Evolutionary conservation across 2,329 filamentous ascomycete genomes (phyloP), one percentile per base, ranked within the genome.

Genomic region (Macrophomina phaseolina): DNA sequence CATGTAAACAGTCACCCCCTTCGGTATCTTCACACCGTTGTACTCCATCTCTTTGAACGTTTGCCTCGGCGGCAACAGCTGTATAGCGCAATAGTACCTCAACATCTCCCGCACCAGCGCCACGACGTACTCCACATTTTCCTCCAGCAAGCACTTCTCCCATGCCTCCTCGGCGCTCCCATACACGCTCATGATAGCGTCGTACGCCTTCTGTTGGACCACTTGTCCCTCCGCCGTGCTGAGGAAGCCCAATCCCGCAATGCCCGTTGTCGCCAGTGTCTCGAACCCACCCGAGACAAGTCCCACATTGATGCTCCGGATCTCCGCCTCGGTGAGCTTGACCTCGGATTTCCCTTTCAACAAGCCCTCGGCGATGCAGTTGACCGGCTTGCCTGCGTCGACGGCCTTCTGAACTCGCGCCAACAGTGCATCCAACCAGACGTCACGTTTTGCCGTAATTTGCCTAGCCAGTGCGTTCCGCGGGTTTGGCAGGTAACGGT

Each of bases 21-120:
- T 60, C 32, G 64, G 64, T 5, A 66, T 60, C 23, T 28, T 30
- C 12, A 49, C 55, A 8, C 64, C 55, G 12, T 66, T 28, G 9
- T 56, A 66, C 46, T 61, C 64, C 40, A 66, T 58, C 46, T 49
- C 53, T 28, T 38, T 66, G 14, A 42, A 52, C 23, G 64, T 66
- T 53, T 66, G 53, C 42, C 64, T 34, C n/a, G 64, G 64, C 16
- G 64, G 64, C 55, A 66, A 18, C 64, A 66, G 14, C 64, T 60
- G 53, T 7, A 66, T 66, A 23, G 64, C 64, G 34, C 64, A 66
- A 8, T 66, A 66, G 32, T 66, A 66, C 45, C 64, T 12, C 45
- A 66, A 18, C 64, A 66, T 66, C 38, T 66, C 64, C 8, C 64
- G 7, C 5, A 66, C 64, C 12, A 66, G 46, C 38, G 55, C 64